Conservation (phyloP, 2,329 filamentous ascomycete genomes). For the Curvularia spicifera region DNA sequence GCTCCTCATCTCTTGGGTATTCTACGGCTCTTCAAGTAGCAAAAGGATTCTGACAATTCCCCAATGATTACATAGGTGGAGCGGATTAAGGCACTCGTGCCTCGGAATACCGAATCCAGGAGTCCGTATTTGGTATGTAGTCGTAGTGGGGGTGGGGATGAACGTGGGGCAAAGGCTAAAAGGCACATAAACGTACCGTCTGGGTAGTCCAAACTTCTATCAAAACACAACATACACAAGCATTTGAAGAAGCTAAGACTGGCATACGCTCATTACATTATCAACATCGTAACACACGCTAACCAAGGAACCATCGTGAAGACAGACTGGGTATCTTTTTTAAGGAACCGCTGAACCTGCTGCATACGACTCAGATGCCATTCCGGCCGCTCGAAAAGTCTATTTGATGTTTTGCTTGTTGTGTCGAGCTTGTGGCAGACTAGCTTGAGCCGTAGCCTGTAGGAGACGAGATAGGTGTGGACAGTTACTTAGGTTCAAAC, state of each 20-base stretch:
- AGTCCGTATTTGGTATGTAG: neutral
- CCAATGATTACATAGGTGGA: neutral
- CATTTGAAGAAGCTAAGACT: neutral
- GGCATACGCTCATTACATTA: neutral
- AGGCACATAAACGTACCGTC: neutral
- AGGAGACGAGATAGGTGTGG: neutral
- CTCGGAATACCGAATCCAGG: constrained; percentile 4
- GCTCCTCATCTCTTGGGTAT: neutral
- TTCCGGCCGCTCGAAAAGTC: neutral
- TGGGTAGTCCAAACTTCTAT: neutral
- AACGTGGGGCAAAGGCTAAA: constrained; percentile 2
- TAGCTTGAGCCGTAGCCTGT: neutral
- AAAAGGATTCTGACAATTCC: neutral
- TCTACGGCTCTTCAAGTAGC: neutral
- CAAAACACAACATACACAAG: neutral
- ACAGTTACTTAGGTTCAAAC: constrained; percentile 1
- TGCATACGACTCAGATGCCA: neutral
- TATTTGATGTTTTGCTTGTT: neutral
- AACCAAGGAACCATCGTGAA: neutral
- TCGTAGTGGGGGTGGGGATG: neutral
- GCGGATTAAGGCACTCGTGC: neutral
- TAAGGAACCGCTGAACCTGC: constrained; percentile 2
- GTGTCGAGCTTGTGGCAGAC: neutral
- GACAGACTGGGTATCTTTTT: constrained; percentile 9
- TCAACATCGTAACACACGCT: neutral